Base-by-base conservation (phyloP, 2,329 filamentous ascomycete species). In the Incumbomyces lentus region DNA sequence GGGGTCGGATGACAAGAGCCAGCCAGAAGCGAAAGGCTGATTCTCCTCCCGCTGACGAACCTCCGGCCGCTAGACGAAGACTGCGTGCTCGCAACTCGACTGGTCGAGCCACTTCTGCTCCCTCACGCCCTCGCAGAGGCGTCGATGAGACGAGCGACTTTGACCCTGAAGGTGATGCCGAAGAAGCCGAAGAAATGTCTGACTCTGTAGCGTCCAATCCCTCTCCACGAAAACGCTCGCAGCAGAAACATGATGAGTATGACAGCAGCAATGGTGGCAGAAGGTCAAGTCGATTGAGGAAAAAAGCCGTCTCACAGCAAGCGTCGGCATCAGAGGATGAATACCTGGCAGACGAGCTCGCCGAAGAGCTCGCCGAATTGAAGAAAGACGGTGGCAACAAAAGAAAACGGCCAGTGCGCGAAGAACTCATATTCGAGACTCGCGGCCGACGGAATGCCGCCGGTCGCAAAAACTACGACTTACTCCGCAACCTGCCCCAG, bases 81-180 rank as follows among this genome's bases (percentile, higher is more conserved):
- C 49, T 60, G 26, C 62, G 56, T 49, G 62, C 63, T 49, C 66
- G 64, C 35, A 67, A 42, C 36, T 48, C 40, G 44, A 49, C 64
- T 38, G 60, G 62, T 47, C 63, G 62, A 40, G 68, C 66, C 52
- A 62, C 48, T 42, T 52, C 60, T 32, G 61, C 59, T 47, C 64
- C 59, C 57, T 68, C 55, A 56, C 68, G 64, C 29, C 67, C 71
- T 42, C 66, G 66, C 32, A 71, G 74, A 60, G 54, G 54, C 44
- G 50, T 63, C 42, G 72, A 78, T 40, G 76, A 79, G 43, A 78
- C 74, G 55, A 81, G 77, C 54, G 78, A 82, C 55, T 82, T 81
- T 52, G 76, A 81, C 55, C 78, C 78, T 5, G 72, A 71, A 30
- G 69, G 69, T 17, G 76, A 79, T 40, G 72, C 70, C 39, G 75